phyloP scores from a whole-genome alignment of 2,329 filamentous ascomycete species.

The Fusarium burgessii region DNA sequence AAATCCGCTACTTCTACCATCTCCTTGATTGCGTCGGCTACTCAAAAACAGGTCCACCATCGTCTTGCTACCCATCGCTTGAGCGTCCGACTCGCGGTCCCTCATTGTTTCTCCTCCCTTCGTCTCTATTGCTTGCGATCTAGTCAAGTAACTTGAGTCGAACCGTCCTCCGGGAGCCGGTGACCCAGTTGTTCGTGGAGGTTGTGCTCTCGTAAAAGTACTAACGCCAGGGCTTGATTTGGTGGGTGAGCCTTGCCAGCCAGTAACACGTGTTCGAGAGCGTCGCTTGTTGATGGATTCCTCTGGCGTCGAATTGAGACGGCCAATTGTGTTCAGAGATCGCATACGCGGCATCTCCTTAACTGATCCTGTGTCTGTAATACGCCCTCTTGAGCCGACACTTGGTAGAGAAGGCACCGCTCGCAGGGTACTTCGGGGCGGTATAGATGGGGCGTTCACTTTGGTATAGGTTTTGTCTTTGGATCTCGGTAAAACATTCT shows the following conservation, averaged over 20 bases:
- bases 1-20: conserved; percentile 48
- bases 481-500: conserved; percentile 34
- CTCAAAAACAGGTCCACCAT: conserved; percentile 69
- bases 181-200: conserved; percentile 16
- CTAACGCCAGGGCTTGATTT: conserved; percentile 48
- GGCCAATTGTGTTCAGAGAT: conserved; percentile 44
- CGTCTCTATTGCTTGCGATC: conserved; percentile 1
- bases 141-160: conserved; percentile 9
- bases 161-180: conserved; percentile 6
- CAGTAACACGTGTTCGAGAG: conserved; percentile 33
- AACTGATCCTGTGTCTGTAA: background rate
- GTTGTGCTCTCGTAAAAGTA: conserved; percentile 25
- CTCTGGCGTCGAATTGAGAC: conserved; percentile 31
- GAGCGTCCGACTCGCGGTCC: conserved; percentile 45
- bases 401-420: conserved; percentile 45
- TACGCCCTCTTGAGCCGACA: conserved; percentile 8
- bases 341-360: conserved; percentile 38
- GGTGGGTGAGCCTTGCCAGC: conserved; percentile 39
- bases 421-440: conserved; percentile 38
- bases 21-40: conserved; percentile 58
- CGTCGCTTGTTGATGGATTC: conserved; percentile 39
- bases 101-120: background rate
- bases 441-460: conserved; percentile 23
- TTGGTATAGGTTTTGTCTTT: background rate
- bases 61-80: conserved; percentile 59